Conservation (phyloP, 208 protist genomes). For the Acanthamoeba rhysodes region DNA sequence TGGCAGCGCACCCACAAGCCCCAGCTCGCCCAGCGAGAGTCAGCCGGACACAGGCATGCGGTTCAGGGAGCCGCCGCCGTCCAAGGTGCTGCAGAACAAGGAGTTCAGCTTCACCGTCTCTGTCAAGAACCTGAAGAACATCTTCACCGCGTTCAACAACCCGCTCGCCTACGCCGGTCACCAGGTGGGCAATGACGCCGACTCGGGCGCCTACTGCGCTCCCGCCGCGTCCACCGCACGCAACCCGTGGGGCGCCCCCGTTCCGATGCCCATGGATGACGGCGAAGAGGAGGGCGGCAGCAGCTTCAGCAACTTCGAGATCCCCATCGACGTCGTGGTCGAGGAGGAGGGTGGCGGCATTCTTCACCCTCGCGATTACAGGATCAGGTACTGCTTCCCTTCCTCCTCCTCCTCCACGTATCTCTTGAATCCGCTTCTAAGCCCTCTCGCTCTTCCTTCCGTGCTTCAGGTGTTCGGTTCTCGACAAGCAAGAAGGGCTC, state of each 20-base stretch:
- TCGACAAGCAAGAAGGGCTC: constrained; percentile 71
- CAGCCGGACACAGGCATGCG: constrained; percentile 3
- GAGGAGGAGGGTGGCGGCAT: constrained; percentile 71
- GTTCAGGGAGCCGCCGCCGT: constrained; percentile 70
- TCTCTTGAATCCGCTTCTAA: background rate
- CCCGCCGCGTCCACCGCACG: background rate
- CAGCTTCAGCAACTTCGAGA: constrained; percentile 48
- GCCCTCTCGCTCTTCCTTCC: too few relatives aligned
- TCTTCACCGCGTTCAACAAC: constrained; percentile 22
- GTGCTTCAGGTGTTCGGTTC: constrained; percentile 39
- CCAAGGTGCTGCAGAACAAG: constrained; percentile 73
- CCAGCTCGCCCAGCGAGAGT: background rate
- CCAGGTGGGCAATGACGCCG: background rate
- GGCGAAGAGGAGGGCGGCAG: constrained; percentile 9
- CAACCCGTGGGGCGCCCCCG: constrained; percentile 73
- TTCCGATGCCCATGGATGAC: constrained; percentile 63
- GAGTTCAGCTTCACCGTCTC: constrained; percentile 74
- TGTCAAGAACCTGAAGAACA: constrained; percentile 19
- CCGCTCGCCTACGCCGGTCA: background rate
- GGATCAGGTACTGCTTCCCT: constrained; percentile 2
- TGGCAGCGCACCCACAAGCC: background rate
- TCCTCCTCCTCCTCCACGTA: background rate
- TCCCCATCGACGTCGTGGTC: constrained; percentile 69
- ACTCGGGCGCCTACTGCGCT: constrained; percentile 13
- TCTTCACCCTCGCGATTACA: constrained; percentile 64